Evolutionary conservation across 768 basidiomycete genomes (phyloP).

Genomic region (Tulasnella sp.): DNA sequence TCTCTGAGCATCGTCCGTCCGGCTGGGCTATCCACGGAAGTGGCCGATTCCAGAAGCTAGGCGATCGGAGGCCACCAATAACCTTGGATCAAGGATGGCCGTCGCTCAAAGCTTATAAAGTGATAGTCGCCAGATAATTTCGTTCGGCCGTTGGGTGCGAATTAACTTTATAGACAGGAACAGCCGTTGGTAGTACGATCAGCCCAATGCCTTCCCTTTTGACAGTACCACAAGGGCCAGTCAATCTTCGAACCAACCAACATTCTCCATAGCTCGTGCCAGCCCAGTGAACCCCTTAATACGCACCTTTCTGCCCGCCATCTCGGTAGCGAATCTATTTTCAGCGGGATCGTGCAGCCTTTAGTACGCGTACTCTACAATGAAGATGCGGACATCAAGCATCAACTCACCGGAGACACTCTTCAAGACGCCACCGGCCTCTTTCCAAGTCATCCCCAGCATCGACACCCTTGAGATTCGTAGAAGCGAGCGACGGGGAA

Average conservation of each 20-base stretch:
- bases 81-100: too few species aligned
- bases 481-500: conserved; percentile 29
- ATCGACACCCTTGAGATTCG: background rate
- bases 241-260: conserved; percentile 66
- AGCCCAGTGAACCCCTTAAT: conserved; percentile 55
- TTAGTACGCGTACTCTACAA: background rate
- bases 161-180: too few species aligned
- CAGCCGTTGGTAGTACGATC: too few species aligned
- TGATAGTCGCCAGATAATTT: too few species aligned
- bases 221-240: too few species aligned
- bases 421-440: conserved; percentile 65
- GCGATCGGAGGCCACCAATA: too few species aligned
- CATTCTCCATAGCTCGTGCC: conserved; percentile 58
- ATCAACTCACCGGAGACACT: conserved; percentile 55
- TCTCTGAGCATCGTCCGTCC: too few species aligned
- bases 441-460: conserved; percentile 22
- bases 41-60: too few species aligned
- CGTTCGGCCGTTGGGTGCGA: too few species aligned
- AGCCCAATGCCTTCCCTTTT: too few species aligned
- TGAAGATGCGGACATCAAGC: background rate
- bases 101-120: too few species aligned
- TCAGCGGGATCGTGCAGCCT: background rate
- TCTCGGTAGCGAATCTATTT: conserved; percentile 69
- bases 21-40: too few species aligned
- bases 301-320: conserved; percentile 65